phyloP scores from a whole-genome alignment of 2,329 filamentous ascomycete genomes.

The Pyrenophora seminiperda region DNA sequence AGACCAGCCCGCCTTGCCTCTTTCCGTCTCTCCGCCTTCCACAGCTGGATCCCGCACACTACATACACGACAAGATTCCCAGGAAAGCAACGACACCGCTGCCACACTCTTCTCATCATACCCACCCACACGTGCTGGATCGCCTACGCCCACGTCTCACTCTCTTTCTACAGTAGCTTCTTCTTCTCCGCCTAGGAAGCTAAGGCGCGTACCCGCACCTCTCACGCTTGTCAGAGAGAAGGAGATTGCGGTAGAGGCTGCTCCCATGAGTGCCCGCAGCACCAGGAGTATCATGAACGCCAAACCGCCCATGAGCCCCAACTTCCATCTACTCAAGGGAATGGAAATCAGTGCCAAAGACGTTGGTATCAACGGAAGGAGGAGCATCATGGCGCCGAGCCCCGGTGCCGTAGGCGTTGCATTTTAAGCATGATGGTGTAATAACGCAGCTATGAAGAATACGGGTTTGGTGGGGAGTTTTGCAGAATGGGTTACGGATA shows the following conservation, averaged over 20 bases:
- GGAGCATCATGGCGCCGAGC: slow-evolving; percentile 19
- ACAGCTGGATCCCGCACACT: slow-evolving; percentile 28
- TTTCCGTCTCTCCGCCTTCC: slow-evolving; percentile 24
- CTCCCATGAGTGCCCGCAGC: slow-evolving; percentile 26
- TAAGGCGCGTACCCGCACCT: slow-evolving; percentile 36
- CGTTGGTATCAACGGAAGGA: slow-evolving; percentile 18
- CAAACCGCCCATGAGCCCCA: slow-evolving; percentile 37
- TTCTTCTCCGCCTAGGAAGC: slow-evolving; percentile 24
- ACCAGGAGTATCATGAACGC: slow-evolving; percentile 21
- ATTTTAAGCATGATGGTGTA: slow-evolving; percentile 26
- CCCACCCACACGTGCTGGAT: slow-evolving; percentile 16
- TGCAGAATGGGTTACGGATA: background rate
- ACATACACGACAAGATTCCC: slow-evolving; percentile 40
- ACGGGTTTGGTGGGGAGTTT: background rate
- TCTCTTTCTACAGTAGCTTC: slow-evolving; percentile 9
- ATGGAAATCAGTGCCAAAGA: slow-evolving; percentile 39
- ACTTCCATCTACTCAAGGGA: slow-evolving; percentile 34
- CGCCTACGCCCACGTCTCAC: background rate
- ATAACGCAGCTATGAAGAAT: background rate
- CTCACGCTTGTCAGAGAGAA: slow-evolving; percentile 34
- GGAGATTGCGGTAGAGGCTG: slow-evolving; percentile 26
- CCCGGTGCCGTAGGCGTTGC: slow-evolving; percentile 42
- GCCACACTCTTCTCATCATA: slow-evolving; percentile 37
- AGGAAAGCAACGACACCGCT: slow-evolving; percentile 35
- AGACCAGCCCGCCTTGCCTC: slow-evolving; percentile 8